Conservation (phyloP, 345 rosid species). For the Sisymbrium irio region DNA sequence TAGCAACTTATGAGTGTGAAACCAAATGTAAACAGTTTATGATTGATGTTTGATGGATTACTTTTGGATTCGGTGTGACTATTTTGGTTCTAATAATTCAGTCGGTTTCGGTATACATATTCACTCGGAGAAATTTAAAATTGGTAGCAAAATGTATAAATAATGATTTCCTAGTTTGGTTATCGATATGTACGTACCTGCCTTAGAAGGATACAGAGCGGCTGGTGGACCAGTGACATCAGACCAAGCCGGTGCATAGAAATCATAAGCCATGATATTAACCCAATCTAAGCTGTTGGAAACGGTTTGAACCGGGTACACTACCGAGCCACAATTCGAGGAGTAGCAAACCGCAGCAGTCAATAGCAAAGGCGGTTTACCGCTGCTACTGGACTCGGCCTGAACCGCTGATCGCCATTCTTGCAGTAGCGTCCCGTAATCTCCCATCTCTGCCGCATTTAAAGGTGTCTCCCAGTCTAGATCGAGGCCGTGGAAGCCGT, state of each 20-base stretch:
- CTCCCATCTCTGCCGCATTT: background rate
- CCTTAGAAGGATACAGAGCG: background rate
- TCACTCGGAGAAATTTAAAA: no score
- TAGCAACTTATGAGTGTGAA: no score
- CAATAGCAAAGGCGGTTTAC: background rate
- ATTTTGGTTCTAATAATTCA: no score
- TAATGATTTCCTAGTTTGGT: no score
- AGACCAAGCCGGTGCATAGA: slow-evolving; percentile 50
- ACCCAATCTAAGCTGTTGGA: slow-evolving; percentile 54
- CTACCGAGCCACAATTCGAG: slow-evolving; percentile 6
- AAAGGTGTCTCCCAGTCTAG: background rate
- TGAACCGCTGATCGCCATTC: background rate
- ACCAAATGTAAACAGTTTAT: no score
- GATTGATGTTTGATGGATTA: no score
- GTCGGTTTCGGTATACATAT: no score
- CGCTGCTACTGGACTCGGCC: background rate
- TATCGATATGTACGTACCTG: background rate
- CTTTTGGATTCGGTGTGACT: no score
- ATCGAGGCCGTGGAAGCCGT: background rate
- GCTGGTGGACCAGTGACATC: slow-evolving; percentile 56
- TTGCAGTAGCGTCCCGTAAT: background rate
- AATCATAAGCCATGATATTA: slow-evolving; percentile 63
- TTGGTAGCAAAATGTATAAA: no score
- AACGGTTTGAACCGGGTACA: slow-evolving; percentile 45
- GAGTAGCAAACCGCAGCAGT: slow-evolving; percentile 38